Base-by-base conservation (phyloP, 2,329 filamentous ascomycete genomes). In the Colletotrichum incanum region DNA sequence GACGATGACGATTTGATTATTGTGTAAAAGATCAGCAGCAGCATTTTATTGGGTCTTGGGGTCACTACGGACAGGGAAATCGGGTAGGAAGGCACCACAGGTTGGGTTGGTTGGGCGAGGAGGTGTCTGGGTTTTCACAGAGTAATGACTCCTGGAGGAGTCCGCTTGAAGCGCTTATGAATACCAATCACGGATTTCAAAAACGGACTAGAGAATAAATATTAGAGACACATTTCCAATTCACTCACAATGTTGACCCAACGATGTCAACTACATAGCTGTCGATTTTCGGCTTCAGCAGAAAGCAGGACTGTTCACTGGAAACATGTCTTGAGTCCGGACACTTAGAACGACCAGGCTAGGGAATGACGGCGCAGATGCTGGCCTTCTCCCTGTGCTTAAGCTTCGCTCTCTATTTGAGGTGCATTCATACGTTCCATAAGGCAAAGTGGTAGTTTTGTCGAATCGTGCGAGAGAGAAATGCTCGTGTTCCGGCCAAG, bases 1-100 rank as follows among this genome's bases (percentile, higher is more conserved):
- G 85, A 87, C 71, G 85, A 87, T 62, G 84, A 84, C 68, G 89
- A 90, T 74, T 76, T 88, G 75, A 78, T 88, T 68, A 86, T 88
- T 63, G 60, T 63, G 47, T 63, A 16, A 63, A 63, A 56, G 31
- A 39, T 26, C 34, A 63, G 47, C 45, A 63, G 54, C 34, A 56
- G 20, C 54, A 56, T 39, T 56, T 39, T 56, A 39, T 23, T 56
- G 12, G 54, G 28, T 63, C 55, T 59, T 55, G 37, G 69, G 43
- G 6, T 31, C 41, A 54, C 31, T 39, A 55, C 23, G 28, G 56
- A 47, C 12, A n/a, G 34, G 60, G n/a, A 39, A 63, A 52, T 20
- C 9, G 47, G 45, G 31, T 26, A 14, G 45, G 23, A 52, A 52
- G 34, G 47, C 23, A 63, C 14, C 37, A 26, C 28, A 11, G 55